A percentile compares a stretch with the other conserved stretches of the same genome.
phyloP scores from a whole-genome alignment of 768 basidiomycete species.

The Grammothele lineata region DNA sequence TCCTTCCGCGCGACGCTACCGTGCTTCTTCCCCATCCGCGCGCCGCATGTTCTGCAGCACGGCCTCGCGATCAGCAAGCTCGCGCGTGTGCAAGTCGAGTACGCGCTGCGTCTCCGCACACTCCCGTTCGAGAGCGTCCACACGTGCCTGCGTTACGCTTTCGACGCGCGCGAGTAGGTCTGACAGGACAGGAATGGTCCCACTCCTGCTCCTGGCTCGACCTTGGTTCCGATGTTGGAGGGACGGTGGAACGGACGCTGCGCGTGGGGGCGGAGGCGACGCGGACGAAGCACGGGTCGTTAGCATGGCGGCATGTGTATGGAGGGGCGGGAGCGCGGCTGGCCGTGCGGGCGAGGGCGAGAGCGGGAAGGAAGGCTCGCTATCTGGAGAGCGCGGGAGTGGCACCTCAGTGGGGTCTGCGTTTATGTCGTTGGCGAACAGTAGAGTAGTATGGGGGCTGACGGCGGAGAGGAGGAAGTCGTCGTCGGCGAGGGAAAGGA shows the following conservation, averaged over 20 bases:
- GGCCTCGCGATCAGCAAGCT: conserved; percentile 12
- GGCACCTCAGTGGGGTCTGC: conserved; percentile 7
- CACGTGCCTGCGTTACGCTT: conserved; percentile 2
- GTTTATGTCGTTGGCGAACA: neutral
- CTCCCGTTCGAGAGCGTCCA: conserved; percentile 12
- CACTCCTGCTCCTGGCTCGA: too few relatives aligned
- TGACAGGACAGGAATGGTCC: too few relatives aligned
- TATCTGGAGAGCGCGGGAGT: conserved; percentile 5
- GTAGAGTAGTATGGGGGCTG: neutral
- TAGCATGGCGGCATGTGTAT: too few relatives aligned
- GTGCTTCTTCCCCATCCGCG: too few relatives aligned
- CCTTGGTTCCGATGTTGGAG: too few relatives aligned
- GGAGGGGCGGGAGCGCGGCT: neutral
- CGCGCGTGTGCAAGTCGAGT: neutral
- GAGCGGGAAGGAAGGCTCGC: neutral
- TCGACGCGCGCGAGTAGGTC: conserved; percentile 6
- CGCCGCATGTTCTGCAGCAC: too few relatives aligned
- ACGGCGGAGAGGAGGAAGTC: neutral
- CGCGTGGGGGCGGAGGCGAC: too few relatives aligned
- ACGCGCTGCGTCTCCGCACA: conserved; percentile 6
- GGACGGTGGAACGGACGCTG: too few relatives aligned
- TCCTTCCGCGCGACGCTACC: too few relatives aligned
- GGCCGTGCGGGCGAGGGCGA: neutral
- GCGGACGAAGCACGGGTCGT: too few relatives aligned
- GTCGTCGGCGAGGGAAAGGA: conserved; percentile 14